A percentile compares a stretch with the other conserved stretches of the same genome.
phyloP scores from a whole-genome alignment of 2,329 filamentous ascomycete species.

The Pseudocercospora fijiensis region DNA sequence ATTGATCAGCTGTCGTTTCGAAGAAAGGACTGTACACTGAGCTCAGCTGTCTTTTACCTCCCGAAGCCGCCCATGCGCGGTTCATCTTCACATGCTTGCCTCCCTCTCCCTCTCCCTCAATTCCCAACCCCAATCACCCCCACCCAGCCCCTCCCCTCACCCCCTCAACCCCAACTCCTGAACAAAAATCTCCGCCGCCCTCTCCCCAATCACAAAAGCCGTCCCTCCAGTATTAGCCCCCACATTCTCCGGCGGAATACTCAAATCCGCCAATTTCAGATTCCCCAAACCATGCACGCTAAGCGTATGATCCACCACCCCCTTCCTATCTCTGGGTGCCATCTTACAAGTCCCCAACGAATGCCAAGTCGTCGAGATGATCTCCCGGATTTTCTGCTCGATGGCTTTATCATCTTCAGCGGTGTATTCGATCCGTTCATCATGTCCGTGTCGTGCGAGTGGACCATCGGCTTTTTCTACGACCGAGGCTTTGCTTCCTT shows the following conservation, averaged over 20 bases:
- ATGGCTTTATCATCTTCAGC: neutral
- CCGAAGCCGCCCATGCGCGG: neutral
- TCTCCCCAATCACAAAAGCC: conserved; percentile 46
- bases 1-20: neutral
- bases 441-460: conserved; percentile 48
- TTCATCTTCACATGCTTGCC: neutral
- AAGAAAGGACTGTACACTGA: neutral
- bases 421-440: conserved; percentile 49
- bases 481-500: conserved; percentile 48
- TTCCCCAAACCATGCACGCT: conserved; percentile 44
- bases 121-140: neutral
- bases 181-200: conserved; percentile 44
- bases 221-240: conserved; percentile 51
- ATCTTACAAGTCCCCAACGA: conserved; percentile 45
- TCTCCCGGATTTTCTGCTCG: conserved; percentile 38
- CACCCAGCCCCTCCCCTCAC: conserved; percentile 4
- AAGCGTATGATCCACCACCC: conserved; percentile 43
- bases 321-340: conserved; percentile 39
- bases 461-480: conserved; percentile 36
- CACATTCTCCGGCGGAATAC: conserved; percentile 45
- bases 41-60: neutral
- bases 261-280: conserved; percentile 48
- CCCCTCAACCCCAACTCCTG: conserved; percentile 40
- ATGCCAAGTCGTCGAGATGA: conserved; percentile 45
- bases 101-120: too few relatives aligned